Percentiles rank a stretch among this genome's conserved stretches.
phyloP scores from a whole-genome alignment of 257 asterid genomes.

The Rauvolfia tetraphylla region DNA sequence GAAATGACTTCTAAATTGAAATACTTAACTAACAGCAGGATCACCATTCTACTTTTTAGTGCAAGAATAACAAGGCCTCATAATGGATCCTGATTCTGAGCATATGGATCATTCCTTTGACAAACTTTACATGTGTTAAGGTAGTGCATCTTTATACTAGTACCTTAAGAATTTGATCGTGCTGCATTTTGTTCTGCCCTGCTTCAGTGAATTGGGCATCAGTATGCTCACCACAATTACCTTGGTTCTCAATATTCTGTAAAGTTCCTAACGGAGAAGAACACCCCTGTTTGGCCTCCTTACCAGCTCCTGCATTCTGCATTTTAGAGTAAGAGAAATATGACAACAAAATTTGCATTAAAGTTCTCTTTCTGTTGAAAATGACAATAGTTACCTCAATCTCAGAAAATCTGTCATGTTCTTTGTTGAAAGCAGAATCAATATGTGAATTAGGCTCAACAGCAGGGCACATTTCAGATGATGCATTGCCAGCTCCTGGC shows the following conservation, averaged over 20 bases:
- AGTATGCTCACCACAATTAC: constrained; percentile 21
- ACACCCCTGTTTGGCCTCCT: constrained; percentile 17
- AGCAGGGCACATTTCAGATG: constrained; percentile 11
- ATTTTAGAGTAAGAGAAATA: background rate
- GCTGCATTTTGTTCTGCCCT: constrained; percentile 14
- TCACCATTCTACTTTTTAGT: background rate
- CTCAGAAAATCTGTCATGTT: constrained; percentile 20
- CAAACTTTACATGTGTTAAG: background rate
- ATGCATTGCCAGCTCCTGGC: constrained; percentile 10
- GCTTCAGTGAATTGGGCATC: constrained; percentile 17
- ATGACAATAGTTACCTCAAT: constrained; percentile 32
- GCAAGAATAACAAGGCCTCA: background rate
- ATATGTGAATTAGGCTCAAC: constrained; percentile 25
- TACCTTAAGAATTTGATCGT: constrained; percentile 6
- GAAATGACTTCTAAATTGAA: background rate
- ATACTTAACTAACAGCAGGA: background rate
- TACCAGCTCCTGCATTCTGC: constrained; percentile 20
- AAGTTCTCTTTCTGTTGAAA: constrained; percentile 3
- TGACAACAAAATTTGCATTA: background rate
- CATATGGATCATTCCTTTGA: background rate
- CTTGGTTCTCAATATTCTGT: constrained; percentile 23
- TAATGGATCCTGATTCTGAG: background rate
- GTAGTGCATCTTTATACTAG: background rate
- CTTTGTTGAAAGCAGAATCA: constrained; percentile 26
- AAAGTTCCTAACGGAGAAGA: constrained; percentile 20